Evolutionary conservation across 495 filamentous ascomycete genomes (phyloP), one percentile per base, ranked within the genome.

Genomic region (Sporormia fimetaria): DNA sequence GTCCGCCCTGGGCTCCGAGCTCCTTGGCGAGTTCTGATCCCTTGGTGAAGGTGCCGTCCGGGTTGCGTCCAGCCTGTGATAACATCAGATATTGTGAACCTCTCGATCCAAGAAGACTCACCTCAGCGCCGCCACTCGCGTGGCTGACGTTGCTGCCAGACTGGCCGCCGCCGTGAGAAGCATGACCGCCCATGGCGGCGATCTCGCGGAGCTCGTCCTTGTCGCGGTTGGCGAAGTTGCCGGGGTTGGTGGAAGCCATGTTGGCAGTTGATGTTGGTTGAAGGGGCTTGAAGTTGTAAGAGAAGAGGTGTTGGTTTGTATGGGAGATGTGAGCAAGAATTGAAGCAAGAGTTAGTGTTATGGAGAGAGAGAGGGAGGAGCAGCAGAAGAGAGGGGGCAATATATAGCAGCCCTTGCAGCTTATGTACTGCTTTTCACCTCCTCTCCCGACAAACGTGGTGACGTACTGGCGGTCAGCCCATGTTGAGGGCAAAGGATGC

Each of bases 171-270:
- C 43, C 49, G 22, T 53, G 47, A 24, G 47, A 42, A 4, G 52
- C 43, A 16, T 52, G 44, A 3, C 55, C 47, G 21, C 55, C 55
- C 37, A 49, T 57, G 23, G 56, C 42, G 14, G 59, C 57, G 28
- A 59, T 59, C 36, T 49, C 56, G 12, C 50, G 41, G 24, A 62
- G 57, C 37, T 62, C 53, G 15, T 62, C 59, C 33, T 48, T 53
- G 20, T 52, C 48, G 17, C 54, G 57, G 49, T 62, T 60, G 51
- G 59, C 57, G 33, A 62, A 60, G 51, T 62, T 62, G 36, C 38
- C 39, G 4, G 59, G 59, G 44, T 60, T 60, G 47, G 50, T 46
- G 37, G 53, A 31, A 22, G 40, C 41, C 47, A 50, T 48, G 23
- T 16, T 37, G 30, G 25, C 30, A 16, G 12, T 44, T 35, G 18